phyloP scores from a whole-genome alignment of 164 flowering plant species.

The Berberis thunbergii region DNA sequence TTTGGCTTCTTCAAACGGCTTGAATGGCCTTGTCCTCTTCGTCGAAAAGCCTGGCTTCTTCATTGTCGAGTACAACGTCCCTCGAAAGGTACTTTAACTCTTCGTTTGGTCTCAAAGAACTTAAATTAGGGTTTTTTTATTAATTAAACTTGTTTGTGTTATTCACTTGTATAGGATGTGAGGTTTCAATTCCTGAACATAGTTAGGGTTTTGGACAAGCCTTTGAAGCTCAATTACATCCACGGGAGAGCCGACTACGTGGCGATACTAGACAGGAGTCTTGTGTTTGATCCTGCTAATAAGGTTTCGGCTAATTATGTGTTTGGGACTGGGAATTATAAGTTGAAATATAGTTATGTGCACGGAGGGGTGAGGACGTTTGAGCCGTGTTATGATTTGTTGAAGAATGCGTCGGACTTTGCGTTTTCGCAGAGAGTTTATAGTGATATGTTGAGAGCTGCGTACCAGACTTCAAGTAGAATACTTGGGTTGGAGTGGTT shows the following conservation, averaged over 20 bases:
- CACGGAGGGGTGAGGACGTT: conserved; percentile 65
- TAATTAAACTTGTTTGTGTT: no score
- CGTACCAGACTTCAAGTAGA: conserved; percentile 56
- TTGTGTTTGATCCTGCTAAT: conserved; percentile 66
- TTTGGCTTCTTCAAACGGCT: no score
- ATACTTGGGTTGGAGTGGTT: no score
- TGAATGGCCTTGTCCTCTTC: no score
- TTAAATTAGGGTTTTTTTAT: no score
- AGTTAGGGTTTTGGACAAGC: no score
- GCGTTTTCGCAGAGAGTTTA: conserved; percentile 53
- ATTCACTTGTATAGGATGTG: conserved; percentile 38
- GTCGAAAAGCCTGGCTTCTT: no score
- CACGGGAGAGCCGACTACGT: conserved; percentile 51
- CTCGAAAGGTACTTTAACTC: no score
- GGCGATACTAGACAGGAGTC: conserved; percentile 57
- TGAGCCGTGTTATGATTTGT: conserved; percentile 71
- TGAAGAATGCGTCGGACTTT: conserved; percentile 77
- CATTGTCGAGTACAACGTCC: no score
- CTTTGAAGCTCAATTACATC: no score
- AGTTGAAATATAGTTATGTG: conserved; percentile 62
- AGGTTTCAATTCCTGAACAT: conserved; percentile 50
- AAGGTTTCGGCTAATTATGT: conserved; percentile 22
- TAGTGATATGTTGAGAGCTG: conserved; percentile 56
- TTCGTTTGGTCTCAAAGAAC: no score
- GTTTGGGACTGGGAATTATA: conserved; percentile 54